Base-by-base conservation (phyloP, 2,329 filamentous ascomycete species). In the Aspergillus fischeri region DNA sequence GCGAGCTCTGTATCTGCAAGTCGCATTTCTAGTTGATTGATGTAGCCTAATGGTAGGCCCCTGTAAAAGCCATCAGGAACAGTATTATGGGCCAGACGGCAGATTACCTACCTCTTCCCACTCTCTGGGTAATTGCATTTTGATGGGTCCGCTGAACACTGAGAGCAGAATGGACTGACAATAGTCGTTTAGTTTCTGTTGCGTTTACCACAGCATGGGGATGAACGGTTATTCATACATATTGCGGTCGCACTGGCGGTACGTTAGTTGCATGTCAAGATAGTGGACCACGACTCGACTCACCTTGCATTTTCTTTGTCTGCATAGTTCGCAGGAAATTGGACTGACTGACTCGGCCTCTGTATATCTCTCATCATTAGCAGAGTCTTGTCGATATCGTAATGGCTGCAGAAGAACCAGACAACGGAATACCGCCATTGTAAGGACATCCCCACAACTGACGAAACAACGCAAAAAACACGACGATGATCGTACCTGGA, bases 21-120 rank as follows among this genome's bases (percentile, higher is more conserved):
- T 0, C 76, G 70, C 2, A 70, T 67, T 53, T 78, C 76, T 3
- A 78, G 51, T 20, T 68, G 69, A 3, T 69, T 74, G 4, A 78
- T 70, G 45, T 77, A 78, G 0, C 76, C 76, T 10, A 71, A 60
- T 3, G 62, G 62, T 4, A 64, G 60, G 25, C 62, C 62, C 20
- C 61, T 63, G n/a, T 38, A 3, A 9, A 10, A 7, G 20, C 20
- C 8, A 41, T 52, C 14, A 52, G 25, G 5, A 41, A 38, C 32
- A 10, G n/a, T 0, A 21, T 21, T 9, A 9, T 8, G 7, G 44
- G 11, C 2, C 24, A n/a, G 28, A n/a, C 6, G 21, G 2, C 14
- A 9, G 11, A 24, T 35, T 35, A 35, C 47, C 7, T 54, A 63
- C 61, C 61, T 57, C 49, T 64, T 64, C 21, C 62, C 62, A 25